Conservation (phyloP, 257 asterid genomes). For the Ilex aquifolium region DNA sequence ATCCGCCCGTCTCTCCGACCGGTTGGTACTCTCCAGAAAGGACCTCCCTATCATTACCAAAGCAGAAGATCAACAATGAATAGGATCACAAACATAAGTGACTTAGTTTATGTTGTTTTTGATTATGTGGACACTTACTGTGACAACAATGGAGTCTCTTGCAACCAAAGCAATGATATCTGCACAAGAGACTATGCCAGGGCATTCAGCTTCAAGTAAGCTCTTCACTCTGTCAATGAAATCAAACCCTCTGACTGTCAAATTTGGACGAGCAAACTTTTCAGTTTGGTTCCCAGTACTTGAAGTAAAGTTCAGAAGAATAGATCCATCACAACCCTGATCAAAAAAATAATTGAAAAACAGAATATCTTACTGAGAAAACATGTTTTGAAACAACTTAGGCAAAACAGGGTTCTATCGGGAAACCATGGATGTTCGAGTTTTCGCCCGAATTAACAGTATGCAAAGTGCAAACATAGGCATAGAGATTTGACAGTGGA, state of each 20-base stretch:
- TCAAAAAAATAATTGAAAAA: background rate
- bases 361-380: too few species aligned
- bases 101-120: background rate
- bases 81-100: background rate
- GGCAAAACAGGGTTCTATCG: background rate
- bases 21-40: constrained; percentile 47
- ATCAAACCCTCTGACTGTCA: constrained; percentile 19
- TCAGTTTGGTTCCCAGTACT: constrained; percentile 20
- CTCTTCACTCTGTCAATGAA: too few species aligned
- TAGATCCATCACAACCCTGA: constrained; percentile 35
- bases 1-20: constrained; percentile 45
- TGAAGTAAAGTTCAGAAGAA: constrained; percentile 27
- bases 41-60: constrained; percentile 37
- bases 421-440: background rate
- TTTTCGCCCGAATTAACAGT: constrained; percentile 26
- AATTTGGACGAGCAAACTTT: constrained; percentile 24
- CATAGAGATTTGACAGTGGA: too few species aligned
- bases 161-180: too few species aligned
- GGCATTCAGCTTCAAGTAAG: too few species aligned
- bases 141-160: too few species aligned
- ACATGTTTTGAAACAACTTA: too few species aligned
- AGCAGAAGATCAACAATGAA: background rate
- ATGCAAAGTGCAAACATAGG: too few species aligned
- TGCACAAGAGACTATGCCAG: too few species aligned
- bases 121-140: background rate